Evolutionary conservation across 805 yeast genomes (phyloP).

Genomic region (Lipomyces oligophaga): DNA sequence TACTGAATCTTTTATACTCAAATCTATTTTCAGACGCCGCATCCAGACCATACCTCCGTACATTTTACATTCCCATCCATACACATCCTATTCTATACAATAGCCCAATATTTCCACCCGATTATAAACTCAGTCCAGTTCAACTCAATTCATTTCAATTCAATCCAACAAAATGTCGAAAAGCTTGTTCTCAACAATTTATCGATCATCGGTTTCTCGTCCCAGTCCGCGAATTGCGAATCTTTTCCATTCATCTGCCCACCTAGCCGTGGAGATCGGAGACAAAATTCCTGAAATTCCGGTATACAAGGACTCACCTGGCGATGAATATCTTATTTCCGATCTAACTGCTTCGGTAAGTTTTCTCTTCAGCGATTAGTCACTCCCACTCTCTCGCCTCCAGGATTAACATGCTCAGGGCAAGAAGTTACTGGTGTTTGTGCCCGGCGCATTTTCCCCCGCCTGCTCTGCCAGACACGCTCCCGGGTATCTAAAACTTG

Average conservation of each 20-base stretch:
- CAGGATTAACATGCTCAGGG: constrained; percentile 38
- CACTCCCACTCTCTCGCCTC: constrained; percentile 27
- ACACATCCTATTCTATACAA: no score
- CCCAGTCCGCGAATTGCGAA: no score
- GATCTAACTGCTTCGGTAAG: constrained; percentile 26
- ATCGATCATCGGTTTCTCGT: no score
- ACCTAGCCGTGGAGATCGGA: constrained; percentile 48
- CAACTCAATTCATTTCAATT: no score
- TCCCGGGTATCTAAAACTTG: constrained; percentile 62
- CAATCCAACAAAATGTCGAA: no score
- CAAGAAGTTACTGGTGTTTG: constrained; percentile 55
- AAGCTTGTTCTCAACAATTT: no score
- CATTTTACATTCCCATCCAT: no score
- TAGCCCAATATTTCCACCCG: no score
- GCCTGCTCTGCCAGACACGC: constrained; percentile 70
- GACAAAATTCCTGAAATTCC: constrained; percentile 56
- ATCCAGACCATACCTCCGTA: no score
- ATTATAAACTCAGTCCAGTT: no score
- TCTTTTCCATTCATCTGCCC: constrained; percentile 35
- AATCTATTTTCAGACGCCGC: no score
- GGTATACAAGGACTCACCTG: constrained; percentile 61
- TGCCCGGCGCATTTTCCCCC: constrained; percentile 78
- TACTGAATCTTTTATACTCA: no score
- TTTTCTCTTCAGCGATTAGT: not conserved
- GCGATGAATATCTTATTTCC: constrained; percentile 55